Evolutionary conservation across 1,139 yeast species (phyloP).

Genomic region (Debaryomyces coudertii): DNA sequence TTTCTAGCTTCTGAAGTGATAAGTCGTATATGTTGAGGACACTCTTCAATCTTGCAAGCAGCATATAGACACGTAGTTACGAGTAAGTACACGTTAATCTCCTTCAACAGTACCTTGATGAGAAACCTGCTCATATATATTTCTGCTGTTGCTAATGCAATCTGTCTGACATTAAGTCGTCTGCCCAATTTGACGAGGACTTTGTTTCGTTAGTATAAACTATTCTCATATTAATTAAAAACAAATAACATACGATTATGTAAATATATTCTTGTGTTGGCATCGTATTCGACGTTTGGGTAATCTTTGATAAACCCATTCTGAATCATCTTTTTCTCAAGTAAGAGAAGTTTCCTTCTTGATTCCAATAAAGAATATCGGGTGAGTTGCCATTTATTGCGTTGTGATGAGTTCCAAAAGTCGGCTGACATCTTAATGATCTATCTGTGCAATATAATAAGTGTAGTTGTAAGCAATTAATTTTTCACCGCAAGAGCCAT

Average conservation of each 20-base stretch:
- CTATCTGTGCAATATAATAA: constrained; percentile 1
- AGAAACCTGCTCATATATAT: constrained; percentile 77
- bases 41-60: constrained; percentile 92
- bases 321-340: constrained; percentile 51
- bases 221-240: background rate
- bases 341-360: constrained; percentile 39
- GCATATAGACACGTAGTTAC: constrained; percentile 86
- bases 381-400: constrained; percentile 48
- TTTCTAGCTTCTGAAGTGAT: constrained; percentile 83
- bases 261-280: constrained; percentile 66
- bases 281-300: constrained; percentile 55
- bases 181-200: constrained; percentile 76
- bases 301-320: constrained; percentile 50
- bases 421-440: constrained; percentile 47
- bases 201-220: constrained; percentile 18
- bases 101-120: constrained; percentile 72
- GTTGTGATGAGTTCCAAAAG: constrained; percentile 51
- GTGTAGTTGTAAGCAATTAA: background rate
- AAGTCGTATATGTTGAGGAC: constrained; percentile 90
- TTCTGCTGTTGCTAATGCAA: constrained; percentile 88
- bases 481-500: background rate
- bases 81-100: constrained; percentile 77
- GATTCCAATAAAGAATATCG: constrained; percentile 44
- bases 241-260: constrained; percentile 46
- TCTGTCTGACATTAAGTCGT: constrained; percentile 73